Conservation (phyloP, 441 rosid species). For the Populus hybrid region DNA sequence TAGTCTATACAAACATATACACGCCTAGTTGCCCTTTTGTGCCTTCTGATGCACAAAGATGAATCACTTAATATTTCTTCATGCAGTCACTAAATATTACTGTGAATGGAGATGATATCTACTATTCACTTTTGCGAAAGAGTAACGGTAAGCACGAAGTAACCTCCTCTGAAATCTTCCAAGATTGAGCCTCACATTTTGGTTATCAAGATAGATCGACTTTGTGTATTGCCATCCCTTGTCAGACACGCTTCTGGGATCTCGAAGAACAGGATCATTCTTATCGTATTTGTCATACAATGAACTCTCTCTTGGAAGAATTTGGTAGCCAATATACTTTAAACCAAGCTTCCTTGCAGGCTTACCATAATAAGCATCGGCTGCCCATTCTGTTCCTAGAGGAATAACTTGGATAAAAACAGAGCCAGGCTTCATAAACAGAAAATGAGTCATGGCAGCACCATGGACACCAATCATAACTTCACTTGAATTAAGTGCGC, state of each 20-base stretch:
- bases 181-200: constrained; percentile 59
- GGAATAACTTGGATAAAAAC: constrained; percentile 87
- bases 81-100: neutral
- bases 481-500: constrained; percentile 63
- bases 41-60: constrained; percentile 5
- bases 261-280: constrained; percentile 45
- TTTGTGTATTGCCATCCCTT: constrained; percentile 94
- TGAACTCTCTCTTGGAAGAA: constrained; percentile 69
- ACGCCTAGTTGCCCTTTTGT: constrained; percentile 1
- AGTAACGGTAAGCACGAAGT: constrained; percentile 32
- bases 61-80: constrained; percentile 7
- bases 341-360: constrained; percentile 90
- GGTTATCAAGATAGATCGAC: constrained; percentile 67
- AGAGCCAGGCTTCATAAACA: constrained; percentile 68
- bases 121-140: constrained; percentile 22
- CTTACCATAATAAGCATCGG: constrained; percentile 82
- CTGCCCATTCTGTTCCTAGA: constrained; percentile 91
- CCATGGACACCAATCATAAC: constrained; percentile 95
- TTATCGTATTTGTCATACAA: constrained; percentile 51
- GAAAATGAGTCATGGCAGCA: constrained; percentile 94
- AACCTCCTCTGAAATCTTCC: constrained; percentile 53
- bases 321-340: constrained; percentile 62
- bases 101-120: constrained; percentile 1
- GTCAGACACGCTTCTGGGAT: constrained; percentile 54
- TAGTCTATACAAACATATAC: constrained; percentile 7